Evolutionary conservation across 805 yeast genomes (phyloP).

Genomic region (Jamesozyma lodderae): DNA sequence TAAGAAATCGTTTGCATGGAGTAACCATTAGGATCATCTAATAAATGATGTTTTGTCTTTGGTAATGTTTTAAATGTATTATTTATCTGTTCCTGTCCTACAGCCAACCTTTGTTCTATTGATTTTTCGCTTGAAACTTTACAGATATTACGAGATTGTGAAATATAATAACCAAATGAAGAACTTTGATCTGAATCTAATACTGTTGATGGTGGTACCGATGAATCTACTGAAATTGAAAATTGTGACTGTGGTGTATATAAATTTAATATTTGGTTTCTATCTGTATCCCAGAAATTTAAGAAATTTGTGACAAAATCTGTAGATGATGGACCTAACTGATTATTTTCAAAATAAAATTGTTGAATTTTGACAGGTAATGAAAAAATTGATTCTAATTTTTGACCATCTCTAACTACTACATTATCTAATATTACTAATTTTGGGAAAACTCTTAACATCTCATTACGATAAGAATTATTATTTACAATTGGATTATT

Average conservation of each 20-base stretch:
- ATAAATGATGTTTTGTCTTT: slow-evolving; percentile 62
- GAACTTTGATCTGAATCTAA: slow-evolving; percentile 29
- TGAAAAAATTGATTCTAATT: slow-evolving; percentile 40
- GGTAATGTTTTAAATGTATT: slow-evolving; percentile 63
- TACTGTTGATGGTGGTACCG: slow-evolving; percentile 45
- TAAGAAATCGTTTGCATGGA: slow-evolving; percentile 71
- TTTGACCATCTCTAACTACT: slow-evolving; percentile 63
- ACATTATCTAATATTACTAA: slow-evolving; percentile 71
- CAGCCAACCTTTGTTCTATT: slow-evolving; percentile 48
- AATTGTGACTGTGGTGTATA: slow-evolving; percentile 82
- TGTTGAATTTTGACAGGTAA: slow-evolving; percentile 50
- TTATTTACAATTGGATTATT: slow-evolving; percentile 64
- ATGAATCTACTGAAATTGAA: slow-evolving; percentile 66
- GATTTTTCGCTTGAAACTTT: slow-evolving; percentile 47
- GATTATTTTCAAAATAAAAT: slow-evolving; percentile 74
- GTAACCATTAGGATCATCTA: slow-evolving; percentile 52
- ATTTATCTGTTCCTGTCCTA: slow-evolving; percentile 61
- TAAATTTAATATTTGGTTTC: slow-evolving; percentile 58
- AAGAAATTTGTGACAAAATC: slow-evolving; percentile 68
- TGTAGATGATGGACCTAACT: slow-evolving; percentile 62
- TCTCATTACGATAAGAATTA: slow-evolving; percentile 46
- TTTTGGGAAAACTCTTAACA: slow-evolving; percentile 70
- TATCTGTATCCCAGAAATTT: slow-evolving; percentile 71
- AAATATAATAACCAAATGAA: slow-evolving; percentile 58
- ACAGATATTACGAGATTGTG: slow-evolving; percentile 68